Conservation (phyloP, 192 early-diverging fungal genomes). For the Coemansia sp. region DNA sequence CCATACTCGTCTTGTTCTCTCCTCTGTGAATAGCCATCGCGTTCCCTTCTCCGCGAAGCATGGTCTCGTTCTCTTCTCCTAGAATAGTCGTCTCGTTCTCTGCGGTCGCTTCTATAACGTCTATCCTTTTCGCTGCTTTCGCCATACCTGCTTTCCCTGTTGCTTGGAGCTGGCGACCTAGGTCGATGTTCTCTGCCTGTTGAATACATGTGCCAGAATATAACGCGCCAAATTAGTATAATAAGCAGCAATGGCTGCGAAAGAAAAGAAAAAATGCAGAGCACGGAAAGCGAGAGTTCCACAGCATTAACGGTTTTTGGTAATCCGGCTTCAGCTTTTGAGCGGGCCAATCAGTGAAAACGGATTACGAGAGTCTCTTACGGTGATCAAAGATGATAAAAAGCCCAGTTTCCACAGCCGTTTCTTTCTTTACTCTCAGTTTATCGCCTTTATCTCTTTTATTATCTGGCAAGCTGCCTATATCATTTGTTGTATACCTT, state of each 20-base stretch:
- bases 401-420: not conserved
- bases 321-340: not conserved
- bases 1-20: constrained; percentile 11
- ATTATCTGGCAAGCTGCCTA: not conserved
- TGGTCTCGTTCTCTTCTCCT: not conserved
- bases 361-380: not conserved
- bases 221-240: not conserved
- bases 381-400: not conserved
- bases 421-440: constrained; percentile 1
- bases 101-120: constrained; percentile 1
- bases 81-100: not conserved
- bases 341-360: not conserved
- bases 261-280: not conserved
- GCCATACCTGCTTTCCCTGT: not conserved
- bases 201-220: constrained; percentile 1
- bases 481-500: not conserved
- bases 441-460: constrained; percentile 9
- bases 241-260: not conserved
- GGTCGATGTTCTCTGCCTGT: not conserved
- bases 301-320: no score
- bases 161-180: not conserved
- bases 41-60: no score
- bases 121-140: not conserved
- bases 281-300: no score
- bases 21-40: no score